Base-by-base conservation (phyloP, 371 early-diverging fungal species). In the Rhizopus arrhizus region DNA sequence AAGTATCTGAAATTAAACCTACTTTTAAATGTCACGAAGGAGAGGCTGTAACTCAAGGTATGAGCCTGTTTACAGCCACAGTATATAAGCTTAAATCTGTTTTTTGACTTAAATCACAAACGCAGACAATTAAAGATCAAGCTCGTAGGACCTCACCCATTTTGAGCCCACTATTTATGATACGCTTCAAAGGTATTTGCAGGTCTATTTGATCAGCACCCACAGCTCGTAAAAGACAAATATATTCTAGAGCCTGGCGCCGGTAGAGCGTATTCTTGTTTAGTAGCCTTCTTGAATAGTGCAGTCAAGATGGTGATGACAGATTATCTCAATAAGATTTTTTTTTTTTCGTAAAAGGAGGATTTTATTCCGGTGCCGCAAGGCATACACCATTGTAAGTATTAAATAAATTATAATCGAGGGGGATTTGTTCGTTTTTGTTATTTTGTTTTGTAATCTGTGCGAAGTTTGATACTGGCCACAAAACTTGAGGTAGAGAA, bases 121-220 rank as follows among this genome's bases (percentile, higher is more conserved):
- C 52, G 46, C 34, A 56, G 43, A 47, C 41, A 65, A 46, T 72
- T 90, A 28, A 82, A 57, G 28, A 74, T 92, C 47, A 84, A 82
- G 22, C 75, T 92, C 0, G 86, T 92, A 5, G 92, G 92, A 16
- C 79, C 87, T 3, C 93, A 93, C 66, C 89, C 91, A 16, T 77
- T 95, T 3, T 95, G 94, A 95, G 95, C 88, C 5, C 94, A 96
- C 68, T 78, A 89, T 54, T 80, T 95, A 52, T 95, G 96, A 95
- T 95, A 96, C 65, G 94, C 95, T 1, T 91, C 92, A 53, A 86
- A 89, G 62, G 83, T 85, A 38, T 84, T 94, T 78, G 89, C 94
- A 28, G 74, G 85, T 35, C 86, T 90, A 62, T 75, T 95, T 52
- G 95, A 95, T 59, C 48, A 65, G 32, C 70, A 85, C 61, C 85